Evolutionary conservation across 1,284 basidiomycete genomes (phyloP).

Genomic region (Puccinia triticina): DNA sequence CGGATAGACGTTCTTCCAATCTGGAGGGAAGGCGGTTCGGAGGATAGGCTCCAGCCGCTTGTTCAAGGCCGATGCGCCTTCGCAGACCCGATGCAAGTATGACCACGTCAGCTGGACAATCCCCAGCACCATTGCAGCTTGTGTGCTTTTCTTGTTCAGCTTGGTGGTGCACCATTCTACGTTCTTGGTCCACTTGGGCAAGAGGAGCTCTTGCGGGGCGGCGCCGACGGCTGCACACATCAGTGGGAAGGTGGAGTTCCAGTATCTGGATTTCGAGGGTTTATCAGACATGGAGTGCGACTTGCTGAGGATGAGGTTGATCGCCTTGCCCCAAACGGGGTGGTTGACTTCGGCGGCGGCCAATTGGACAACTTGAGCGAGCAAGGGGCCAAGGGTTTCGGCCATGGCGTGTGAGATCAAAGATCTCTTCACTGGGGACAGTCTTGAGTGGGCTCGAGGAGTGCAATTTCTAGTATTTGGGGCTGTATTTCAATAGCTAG

Average conservation of each 20-base stretch:
- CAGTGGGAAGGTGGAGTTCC: slow-evolving; percentile 83
- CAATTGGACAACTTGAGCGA: too few species aligned
- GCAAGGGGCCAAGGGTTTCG: too few species aligned
- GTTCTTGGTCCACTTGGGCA: slow-evolving; percentile 73
- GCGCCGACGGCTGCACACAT: too few species aligned
- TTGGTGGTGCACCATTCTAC: slow-evolving; percentile 32
- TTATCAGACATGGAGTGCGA: slow-evolving; percentile 76
- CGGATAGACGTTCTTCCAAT: slow-evolving; percentile 69
- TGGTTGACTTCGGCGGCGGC: slow-evolving; percentile 96
- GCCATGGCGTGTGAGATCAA: too few species aligned
- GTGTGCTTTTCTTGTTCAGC: slow-evolving; percentile 70
- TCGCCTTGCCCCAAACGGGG: slow-evolving; percentile 88
- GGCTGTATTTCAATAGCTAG: too few species aligned
- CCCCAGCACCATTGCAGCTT: slow-evolving; percentile 78
- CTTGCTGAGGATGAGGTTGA: slow-evolving; percentile 80
- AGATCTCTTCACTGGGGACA: too few species aligned
- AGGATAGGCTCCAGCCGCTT: slow-evolving; percentile 77
- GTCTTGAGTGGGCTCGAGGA: too few species aligned
- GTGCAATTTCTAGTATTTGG: too few species aligned
- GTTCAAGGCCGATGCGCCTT: slow-evolving; percentile 75
- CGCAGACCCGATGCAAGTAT: slow-evolving; percentile 88
- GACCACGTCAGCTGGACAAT: slow-evolving; percentile 86
- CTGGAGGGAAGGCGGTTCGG: slow-evolving; percentile 77
- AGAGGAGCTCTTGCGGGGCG: too few species aligned
- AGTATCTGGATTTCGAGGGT: slow-evolving; percentile 78